A percentile compares a stretch with the other conserved stretches of the same genome.
Conservation (phyloP, 352 stramenopile genomes). For the Phytophthora sp. region DNA sequence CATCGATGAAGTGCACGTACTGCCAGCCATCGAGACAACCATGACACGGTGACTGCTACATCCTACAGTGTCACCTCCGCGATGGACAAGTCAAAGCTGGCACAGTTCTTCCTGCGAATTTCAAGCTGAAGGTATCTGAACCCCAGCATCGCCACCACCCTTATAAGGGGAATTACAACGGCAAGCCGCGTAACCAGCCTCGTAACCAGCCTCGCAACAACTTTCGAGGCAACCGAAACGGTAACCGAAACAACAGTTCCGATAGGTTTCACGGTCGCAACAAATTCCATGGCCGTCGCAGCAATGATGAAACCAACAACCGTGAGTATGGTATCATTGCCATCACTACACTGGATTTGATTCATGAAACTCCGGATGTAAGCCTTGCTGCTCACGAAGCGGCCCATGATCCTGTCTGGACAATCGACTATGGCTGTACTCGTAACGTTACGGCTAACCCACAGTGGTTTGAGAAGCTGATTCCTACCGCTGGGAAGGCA, state of each 20-base stretch:
- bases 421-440: constrained; percentile 16
- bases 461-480: constrained; percentile 8
- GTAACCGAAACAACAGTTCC: neutral
- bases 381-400: neutral
- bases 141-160: neutral
- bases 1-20: constrained; percentile 7
- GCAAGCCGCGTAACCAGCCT: neutral
- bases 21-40: constrained; percentile 4
- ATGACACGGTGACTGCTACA: constrained; percentile 18
- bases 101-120: constrained; percentile 16
- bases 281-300: constrained; percentile 3
- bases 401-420: constrained; percentile 9
- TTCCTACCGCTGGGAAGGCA: neutral
- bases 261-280: neutral
- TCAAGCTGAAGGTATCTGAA: constrained; percentile 7
- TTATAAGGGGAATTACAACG: constrained; percentile 3
- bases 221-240: neutral
- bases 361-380: neutral
- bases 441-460: constrained; percentile 2
- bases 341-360: constrained; percentile 10
- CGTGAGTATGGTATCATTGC: constrained; percentile 13
- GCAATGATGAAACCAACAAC: neutral
- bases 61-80: constrained; percentile 9
- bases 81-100: constrained; percentile 13
- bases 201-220: neutral